phyloP scores from a whole-genome alignment of 305 asterid genomes.

The Striga hermonthica region DNA sequence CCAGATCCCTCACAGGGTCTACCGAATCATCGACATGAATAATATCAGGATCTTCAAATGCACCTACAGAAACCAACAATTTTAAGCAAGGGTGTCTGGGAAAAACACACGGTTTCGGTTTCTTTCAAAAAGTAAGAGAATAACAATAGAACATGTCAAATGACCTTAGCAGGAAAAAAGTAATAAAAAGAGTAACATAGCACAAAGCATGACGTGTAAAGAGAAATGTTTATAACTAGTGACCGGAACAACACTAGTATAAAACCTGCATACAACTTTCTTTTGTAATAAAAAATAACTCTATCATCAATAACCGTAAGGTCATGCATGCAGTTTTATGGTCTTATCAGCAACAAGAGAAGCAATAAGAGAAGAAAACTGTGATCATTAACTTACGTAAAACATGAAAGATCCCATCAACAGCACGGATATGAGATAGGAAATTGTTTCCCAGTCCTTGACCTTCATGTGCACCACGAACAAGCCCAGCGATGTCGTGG shows the following conservation, averaged over 20 bases:
- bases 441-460: slow-evolving; percentile 96
- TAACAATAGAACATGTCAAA: slow-evolving; percentile 7
- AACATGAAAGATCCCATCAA: slow-evolving; percentile 98
- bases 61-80: slow-evolving; percentile 47
- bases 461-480: slow-evolving; percentile 96
- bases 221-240: slow-evolving; percentile 9
- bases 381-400: slow-evolving; percentile 55
- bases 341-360: slow-evolving; percentile 5
- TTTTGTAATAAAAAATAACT: not conserved
- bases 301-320: slow-evolving; percentile 12
- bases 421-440: slow-evolving; percentile 96
- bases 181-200: not conserved
- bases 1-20: slow-evolving; percentile 96
- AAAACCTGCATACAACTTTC: slow-evolving; percentile 7
- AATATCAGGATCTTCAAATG: slow-evolving; percentile 95
- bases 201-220: slow-evolving; percentile 6
- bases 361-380: slow-evolving; percentile 18
- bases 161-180: slow-evolving; percentile 12
- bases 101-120: not conserved
- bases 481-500: slow-evolving; percentile 98
- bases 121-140: slow-evolving; percentile 10
- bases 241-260: not conserved
- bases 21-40: slow-evolving; percentile 89
- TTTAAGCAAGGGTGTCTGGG: slow-evolving; percentile 1
- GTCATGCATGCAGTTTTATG: slow-evolving; percentile 10